phyloP scores from a whole-genome alignment of 2,329 filamentous ascomycete genomes.

The Cytospora leucostoma region DNA sequence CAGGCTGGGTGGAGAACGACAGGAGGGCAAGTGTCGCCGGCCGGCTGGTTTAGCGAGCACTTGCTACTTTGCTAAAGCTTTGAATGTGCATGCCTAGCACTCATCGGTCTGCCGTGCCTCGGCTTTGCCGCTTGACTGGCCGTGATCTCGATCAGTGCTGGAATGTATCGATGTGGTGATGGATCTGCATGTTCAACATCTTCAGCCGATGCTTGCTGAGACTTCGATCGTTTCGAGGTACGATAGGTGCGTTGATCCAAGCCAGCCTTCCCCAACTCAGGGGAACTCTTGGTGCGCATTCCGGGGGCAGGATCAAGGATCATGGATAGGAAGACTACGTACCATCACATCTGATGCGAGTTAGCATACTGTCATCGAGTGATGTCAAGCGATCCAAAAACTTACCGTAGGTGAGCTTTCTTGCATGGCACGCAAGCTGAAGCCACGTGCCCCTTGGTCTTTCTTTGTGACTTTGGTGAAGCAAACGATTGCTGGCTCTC shows the following conservation, averaged over 20 bases:
- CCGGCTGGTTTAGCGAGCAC: slow-evolving; percentile 8
- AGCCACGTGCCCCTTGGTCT: slow-evolving; percentile 79
- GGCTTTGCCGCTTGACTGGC: background rate
- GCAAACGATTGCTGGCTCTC: slow-evolving; percentile 49
- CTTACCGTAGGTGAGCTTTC: slow-evolving; percentile 73
- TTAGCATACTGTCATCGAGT: slow-evolving; percentile 35
- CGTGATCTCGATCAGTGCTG: background rate
- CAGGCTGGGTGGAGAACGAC: background rate
- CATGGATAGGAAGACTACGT: slow-evolving; percentile 44
- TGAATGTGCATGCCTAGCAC: background rate
- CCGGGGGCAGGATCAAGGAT: slow-evolving; percentile 20
- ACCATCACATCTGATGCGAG: slow-evolving; percentile 60
- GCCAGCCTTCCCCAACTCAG: background rate
- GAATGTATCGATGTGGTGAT: background rate
- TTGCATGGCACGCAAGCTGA: slow-evolving; percentile 87
- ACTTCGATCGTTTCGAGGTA: background rate
- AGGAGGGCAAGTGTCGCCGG: slow-evolving; percentile 18
- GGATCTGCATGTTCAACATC: background rate
- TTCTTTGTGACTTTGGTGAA: slow-evolving; percentile 64
- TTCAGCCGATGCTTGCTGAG: background rate
- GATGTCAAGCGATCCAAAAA: slow-evolving; percentile 25
- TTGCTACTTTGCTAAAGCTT: slow-evolving; percentile 1
- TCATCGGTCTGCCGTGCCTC: background rate
- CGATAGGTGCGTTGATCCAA: background rate
- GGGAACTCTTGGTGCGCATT: background rate